Percentiles rank a stretch among this genome's conserved stretches.
These are phyloP conservation scores for Fusarium multiceps DNA, from an alignment of 2,329 filamentous ascomycete genomes.

Conservation along the genomic window DNA sequence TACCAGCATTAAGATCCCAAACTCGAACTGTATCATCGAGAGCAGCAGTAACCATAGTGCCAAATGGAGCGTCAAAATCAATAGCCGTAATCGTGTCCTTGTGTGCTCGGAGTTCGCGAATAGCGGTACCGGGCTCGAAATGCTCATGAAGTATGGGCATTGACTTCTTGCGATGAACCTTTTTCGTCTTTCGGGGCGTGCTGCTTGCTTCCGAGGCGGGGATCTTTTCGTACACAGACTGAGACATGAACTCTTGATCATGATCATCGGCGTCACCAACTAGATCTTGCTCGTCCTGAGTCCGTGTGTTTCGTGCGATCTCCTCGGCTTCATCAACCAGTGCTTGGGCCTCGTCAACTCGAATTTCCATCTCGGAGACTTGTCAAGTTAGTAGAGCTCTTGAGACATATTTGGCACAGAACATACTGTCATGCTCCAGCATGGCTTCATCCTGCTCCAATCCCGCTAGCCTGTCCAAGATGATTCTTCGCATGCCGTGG, in stretches of 20 bases:
- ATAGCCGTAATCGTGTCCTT: conserved; percentile 87
- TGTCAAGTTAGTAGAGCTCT: conserved; percentile 48
- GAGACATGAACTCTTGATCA: conserved; percentile 84
- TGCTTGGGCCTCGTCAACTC: conserved; percentile 70
- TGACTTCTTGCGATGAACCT: conserved; percentile 76
- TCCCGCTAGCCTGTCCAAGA: conserved; percentile 85
- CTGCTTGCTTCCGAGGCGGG: conserved; percentile 64
- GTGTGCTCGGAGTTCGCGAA: conserved; percentile 90
- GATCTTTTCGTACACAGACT: conserved; percentile 95
- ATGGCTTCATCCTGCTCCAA: conserved; percentile 92
- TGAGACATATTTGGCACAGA: not conserved
- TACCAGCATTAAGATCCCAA: conserved; percentile 94
- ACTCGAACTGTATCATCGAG: conserved; percentile 94
- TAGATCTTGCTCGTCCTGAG: conserved; percentile 65
- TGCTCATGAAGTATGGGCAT: conserved; percentile 97
- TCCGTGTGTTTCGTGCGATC: conserved; percentile 63
- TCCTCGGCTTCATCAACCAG: conserved; percentile 69
- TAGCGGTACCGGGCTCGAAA: conserved; percentile 87
- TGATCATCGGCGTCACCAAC: conserved; percentile 63
- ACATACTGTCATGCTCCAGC: conserved; percentile 86
- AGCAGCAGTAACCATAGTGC: conserved; percentile 90
- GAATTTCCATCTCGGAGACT: conserved; percentile 72
- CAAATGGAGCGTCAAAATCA: conserved; percentile 98
- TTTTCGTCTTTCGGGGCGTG: conserved; percentile 62
- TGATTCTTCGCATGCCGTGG: conserved; percentile 90